Conservation (phyloP, 225 moss, liverwort and hornwort species). For the Anthoceros angustus region DNA sequence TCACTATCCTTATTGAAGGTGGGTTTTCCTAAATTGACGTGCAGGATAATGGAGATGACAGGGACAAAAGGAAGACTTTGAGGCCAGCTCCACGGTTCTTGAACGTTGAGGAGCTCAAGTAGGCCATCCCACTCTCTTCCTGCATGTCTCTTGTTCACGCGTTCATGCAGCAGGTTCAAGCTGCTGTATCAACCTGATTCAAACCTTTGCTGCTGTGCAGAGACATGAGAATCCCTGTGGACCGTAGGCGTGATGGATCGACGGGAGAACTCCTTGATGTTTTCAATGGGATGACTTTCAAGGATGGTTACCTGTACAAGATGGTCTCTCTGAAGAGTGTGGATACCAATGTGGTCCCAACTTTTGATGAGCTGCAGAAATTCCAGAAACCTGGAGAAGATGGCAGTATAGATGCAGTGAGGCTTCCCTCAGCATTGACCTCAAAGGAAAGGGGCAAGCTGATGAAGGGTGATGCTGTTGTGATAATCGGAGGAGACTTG, state of each 20-base stretch:
- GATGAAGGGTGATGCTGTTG: conserved; percentile 85
- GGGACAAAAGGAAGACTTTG: conserved; percentile 48
- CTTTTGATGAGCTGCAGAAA: conserved; percentile 80
- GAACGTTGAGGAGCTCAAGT: conserved; percentile 76
- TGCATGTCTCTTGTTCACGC: neutral
- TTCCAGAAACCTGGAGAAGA: conserved; percentile 93
- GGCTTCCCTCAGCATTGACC: conserved; percentile 52
- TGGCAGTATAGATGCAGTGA: conserved; percentile 52
- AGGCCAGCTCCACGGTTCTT: conserved; percentile 69
- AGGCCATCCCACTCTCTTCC: neutral
- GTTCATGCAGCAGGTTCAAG: no score
- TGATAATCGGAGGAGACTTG: conserved; percentile 83
- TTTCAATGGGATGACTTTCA: conserved; percentile 87
- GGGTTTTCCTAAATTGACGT: neutral
- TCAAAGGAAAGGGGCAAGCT: conserved; percentile 63
- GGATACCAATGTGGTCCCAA: conserved; percentile 78
- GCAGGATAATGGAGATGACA: conserved; percentile 70
- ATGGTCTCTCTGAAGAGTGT: conserved; percentile 69
- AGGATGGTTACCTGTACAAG: conserved; percentile 91
- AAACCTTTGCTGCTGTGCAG: conserved; percentile 19
- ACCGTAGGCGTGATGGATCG: conserved; percentile 72
- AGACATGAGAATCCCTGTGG: conserved; percentile 82
- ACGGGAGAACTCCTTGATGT: conserved; percentile 91
- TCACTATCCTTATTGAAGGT: neutral
- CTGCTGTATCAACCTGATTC: neutral